A percentile compares a stretch with the other conserved stretches of the same genome.
Conservation (phyloP, 2,329 filamentous ascomycete genomes). For the Epichloe glyceriae region DNA sequence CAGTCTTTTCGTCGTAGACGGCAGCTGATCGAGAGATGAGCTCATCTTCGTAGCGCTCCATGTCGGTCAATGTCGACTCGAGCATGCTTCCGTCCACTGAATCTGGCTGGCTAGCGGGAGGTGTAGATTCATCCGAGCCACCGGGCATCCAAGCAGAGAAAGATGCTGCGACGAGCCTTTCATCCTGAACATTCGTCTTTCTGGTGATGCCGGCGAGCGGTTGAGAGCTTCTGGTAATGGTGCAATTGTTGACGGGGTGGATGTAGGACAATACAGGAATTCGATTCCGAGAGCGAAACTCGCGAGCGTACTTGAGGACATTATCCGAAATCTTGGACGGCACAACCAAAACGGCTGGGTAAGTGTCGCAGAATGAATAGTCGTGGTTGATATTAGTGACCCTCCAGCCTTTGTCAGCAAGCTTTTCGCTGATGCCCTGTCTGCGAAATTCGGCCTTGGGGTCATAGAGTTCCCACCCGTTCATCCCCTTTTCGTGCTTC, state of each 20-base stretch:
- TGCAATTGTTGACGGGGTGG: slow-evolving; percentile 94
- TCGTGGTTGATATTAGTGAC: slow-evolving; percentile 82
- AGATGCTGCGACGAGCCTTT: slow-evolving; percentile 83
- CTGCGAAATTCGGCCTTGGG: slow-evolving; percentile 73
- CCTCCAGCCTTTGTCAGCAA: slow-evolving; percentile 70
- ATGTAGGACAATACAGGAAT: slow-evolving; percentile 87
- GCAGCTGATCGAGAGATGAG: slow-evolving; percentile 32
- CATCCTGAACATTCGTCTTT: slow-evolving; percentile 89
- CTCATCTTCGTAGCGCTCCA: slow-evolving; percentile 57
- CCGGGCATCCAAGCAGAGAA: slow-evolving; percentile 41
- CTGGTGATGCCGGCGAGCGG: slow-evolving; percentile 75
- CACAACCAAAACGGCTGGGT: slow-evolving; percentile 73
- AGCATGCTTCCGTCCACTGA: slow-evolving; percentile 21
- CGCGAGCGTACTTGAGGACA: slow-evolving; percentile 81
- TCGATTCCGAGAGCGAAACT: slow-evolving; percentile 76
- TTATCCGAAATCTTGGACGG: slow-evolving; percentile 91
- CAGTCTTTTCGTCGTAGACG: slow-evolving; percentile 44
- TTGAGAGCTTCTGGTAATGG: slow-evolving; percentile 89
- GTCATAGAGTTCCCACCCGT: slow-evolving; percentile 80
- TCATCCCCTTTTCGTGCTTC: slow-evolving; percentile 56
- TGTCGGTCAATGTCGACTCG: slow-evolving; percentile 42
- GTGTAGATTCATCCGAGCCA: slow-evolving; percentile 22
- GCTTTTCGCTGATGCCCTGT: slow-evolving; percentile 75
- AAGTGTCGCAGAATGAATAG: slow-evolving; percentile 85
- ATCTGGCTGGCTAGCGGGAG: slow-evolving; percentile 36